Conservation (phyloP, 176 grass and related monocot genomes). For the Raddia distichophylla region DNA sequence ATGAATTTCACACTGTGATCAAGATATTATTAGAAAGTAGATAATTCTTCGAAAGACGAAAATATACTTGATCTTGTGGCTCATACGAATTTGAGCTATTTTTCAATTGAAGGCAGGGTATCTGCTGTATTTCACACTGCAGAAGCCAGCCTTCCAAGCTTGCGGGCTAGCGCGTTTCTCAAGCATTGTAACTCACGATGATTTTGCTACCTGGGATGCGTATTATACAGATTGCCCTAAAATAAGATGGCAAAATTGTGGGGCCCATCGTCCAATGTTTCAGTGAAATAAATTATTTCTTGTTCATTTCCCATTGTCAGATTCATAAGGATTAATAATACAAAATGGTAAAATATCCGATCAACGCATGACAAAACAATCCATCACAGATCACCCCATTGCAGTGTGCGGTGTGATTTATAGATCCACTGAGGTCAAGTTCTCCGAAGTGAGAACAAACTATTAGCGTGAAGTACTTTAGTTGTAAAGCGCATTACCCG, state of each 20-base stretch:
- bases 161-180: neutral
- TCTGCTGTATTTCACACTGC: constrained; percentile 19
- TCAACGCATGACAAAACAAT: neutral
- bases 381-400: neutral
- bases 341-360: neutral
- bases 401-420: neutral
- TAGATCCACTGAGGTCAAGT: neutral
- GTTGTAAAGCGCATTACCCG: too few species aligned
- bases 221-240: neutral
- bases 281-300: neutral
- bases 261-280: constrained; percentile 1
- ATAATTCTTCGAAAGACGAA: constrained; percentile 21
- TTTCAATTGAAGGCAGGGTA: constrained; percentile 23
- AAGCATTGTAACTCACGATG: constrained; percentile 31
- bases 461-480: too few species aligned
- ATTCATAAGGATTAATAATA: neutral
- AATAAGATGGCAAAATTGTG: constrained; percentile 41
- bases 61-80: constrained; percentile 40
- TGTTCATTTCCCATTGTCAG: neutral
- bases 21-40: constrained; percentile 18
- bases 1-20: constrained; percentile 13
- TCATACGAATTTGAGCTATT: constrained; percentile 11
- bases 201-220: constrained; percentile 39
- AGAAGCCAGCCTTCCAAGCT: constrained; percentile 19
- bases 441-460: neutral